Base-by-base conservation (phyloP, 2,329 filamentous ascomycete species). In the Cladosporium sp. region DNA sequence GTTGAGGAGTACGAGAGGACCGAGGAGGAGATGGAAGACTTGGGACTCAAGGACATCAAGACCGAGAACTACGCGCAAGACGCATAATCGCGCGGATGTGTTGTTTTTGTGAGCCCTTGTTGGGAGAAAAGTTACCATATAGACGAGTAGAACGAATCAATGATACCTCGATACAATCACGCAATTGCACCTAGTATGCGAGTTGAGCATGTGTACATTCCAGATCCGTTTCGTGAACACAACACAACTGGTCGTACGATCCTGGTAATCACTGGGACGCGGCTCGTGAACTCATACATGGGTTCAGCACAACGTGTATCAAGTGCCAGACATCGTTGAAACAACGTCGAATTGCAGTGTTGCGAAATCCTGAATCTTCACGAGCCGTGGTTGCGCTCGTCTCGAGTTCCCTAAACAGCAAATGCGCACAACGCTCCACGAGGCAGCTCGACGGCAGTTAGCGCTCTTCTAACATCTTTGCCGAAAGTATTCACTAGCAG, bases 21-120 rank as follows among this genome's bases (percentile, higher is more conserved):
- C 0, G 88, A 90, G 0, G 92, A 97, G 77, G 95, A 99, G 76
- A 92, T 97, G 80, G 95, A 99, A 74, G 92, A 97, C 67, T 82
- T 99, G 12, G 95, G 95, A 0, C 81, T 99, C 70, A 88, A 83
- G 67, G 95, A 99, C 75, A 99, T 99, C 89, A 95, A 94, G 84
- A 88, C 89, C 0, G 93, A 98, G 78, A 89, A 88, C 0, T 98
- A 99, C 75, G 90, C 90, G 77, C 70, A 72, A 38, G 34, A 59
- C 24, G 38, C 38, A 12, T 59, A 59, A 47, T 28, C 21, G 58
- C 26, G 24, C 55, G 21, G 4, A 41, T 12, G n/a, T 47, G 8
- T 11, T 24, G 24, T 24, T 24, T 59, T 47, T 47, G 41, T 10
- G 41, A n/a, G 18, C 41, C 41, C 41, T 44, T 28, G 49, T 14